Percentiles rank a stretch among this genome's conserved stretches.
Conservation (phyloP, 306 rosid species). For the Quercus variabilis region DNA sequence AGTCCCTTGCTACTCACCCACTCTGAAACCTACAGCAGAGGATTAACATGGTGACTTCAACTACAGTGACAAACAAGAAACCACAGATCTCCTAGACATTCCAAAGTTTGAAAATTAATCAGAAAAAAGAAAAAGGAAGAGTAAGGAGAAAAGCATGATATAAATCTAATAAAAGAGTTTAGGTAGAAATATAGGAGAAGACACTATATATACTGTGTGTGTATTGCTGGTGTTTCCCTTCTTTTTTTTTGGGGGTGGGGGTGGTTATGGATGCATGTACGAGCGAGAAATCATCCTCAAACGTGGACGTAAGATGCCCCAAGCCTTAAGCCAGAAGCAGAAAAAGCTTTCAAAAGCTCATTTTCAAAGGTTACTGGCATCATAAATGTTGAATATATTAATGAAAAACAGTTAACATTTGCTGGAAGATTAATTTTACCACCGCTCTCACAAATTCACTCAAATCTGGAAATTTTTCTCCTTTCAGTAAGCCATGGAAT, state of each 20-base stretch:
- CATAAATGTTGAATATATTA: not conserved
- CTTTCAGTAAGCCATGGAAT: no score
- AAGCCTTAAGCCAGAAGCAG: not conserved
- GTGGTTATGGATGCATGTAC: no score
- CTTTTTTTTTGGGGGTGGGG: no score
- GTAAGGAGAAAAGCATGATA: not conserved
- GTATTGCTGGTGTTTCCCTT: no score
- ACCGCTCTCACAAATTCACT: no score
- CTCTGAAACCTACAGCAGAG: conserved; percentile 56
- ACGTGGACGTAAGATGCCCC: not conserved
- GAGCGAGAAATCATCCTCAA: not conserved
- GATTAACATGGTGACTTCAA: not conserved
- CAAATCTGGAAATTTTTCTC: no score
- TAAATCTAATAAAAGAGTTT: not conserved
- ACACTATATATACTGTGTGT: not conserved
- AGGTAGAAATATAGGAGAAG: not conserved
- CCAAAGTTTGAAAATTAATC: not conserved
- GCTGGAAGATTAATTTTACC: not conserved
- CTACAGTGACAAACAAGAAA: not conserved
- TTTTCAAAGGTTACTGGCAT: not conserved
- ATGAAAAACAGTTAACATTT: not conserved
- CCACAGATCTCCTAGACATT: not conserved
- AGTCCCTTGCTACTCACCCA: conserved; percentile 57
- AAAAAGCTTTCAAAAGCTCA: not conserved
- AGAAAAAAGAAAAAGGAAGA: not conserved